These are phyloP conservation scores for Ophiostoma montium DNA, from an alignment of 2,329 filamentous ascomycete species.

Conservation along the genomic window DNA sequence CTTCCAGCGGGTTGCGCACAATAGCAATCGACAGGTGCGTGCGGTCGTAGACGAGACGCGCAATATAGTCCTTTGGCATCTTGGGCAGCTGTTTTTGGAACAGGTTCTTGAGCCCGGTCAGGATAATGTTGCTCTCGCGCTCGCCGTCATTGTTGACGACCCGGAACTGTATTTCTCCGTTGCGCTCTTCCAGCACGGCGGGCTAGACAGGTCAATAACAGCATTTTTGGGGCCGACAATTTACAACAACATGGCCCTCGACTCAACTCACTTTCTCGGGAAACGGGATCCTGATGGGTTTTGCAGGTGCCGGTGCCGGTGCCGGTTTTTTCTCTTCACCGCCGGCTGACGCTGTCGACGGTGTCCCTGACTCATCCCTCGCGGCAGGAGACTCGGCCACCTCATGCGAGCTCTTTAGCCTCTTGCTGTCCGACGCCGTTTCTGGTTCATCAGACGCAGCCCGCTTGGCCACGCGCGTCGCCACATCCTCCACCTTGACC, in stretches of 20 bases:
- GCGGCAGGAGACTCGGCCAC: constrained; percentile 10
- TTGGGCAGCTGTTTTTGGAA: constrained; percentile 98
- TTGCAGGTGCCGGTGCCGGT: constrained; percentile 11
- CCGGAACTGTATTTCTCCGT: constrained; percentile 88
- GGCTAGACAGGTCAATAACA: constrained; percentile 28
- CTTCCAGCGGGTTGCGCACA: constrained; percentile 87
- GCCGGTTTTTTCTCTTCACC: constrained; percentile 21
- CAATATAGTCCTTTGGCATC: constrained; percentile 99
- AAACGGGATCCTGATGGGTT: constrained; percentile 61
- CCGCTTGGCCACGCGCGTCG: constrained; percentile 37
- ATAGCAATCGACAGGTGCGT: constrained; percentile 95
- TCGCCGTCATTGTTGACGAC: constrained; percentile 95
- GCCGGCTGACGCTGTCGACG: neutral
- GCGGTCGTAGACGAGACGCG: constrained; percentile 89
- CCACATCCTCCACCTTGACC: neutral
- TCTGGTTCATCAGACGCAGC: constrained; percentile 55
- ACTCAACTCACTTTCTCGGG: constrained; percentile 71
- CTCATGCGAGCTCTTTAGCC: constrained; percentile 40
- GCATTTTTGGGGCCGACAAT: too few relatives aligned
- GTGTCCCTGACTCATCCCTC: neutral
- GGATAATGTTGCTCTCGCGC: constrained; percentile 79
- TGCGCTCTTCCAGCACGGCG: constrained; percentile 84
- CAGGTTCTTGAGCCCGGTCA: constrained; percentile 92
- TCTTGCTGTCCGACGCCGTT: constrained; percentile 48
- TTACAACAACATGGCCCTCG: neutral